These are phyloP conservation scores for Cutaneotrichosporon curvatum DNA, from an alignment of 1,284 basidiomycete genomes.

Conservation along the genomic window DNA sequence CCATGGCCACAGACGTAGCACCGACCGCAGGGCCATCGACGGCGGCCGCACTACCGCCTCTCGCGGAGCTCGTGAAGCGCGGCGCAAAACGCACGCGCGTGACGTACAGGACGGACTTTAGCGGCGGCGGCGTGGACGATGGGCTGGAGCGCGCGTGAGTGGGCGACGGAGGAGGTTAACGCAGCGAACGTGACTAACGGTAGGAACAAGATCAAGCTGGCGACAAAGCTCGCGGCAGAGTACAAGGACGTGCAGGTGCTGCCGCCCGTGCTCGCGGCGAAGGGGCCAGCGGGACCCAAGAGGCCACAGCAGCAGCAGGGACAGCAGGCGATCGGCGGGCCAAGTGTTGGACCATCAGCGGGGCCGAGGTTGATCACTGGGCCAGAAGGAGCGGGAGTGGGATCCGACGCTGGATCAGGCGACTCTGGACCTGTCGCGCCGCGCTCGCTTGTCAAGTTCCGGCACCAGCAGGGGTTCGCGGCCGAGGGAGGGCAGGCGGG, in stretches of 20 bases:
- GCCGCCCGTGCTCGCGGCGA: conserved; percentile 69
- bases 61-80: conserved; percentile 43
- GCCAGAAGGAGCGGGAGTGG: neutral
- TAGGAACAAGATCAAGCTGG: conserved; percentile 49
- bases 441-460: conserved; percentile 42
- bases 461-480: conserved; percentile 45
- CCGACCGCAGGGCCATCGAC: conserved; percentile 24
- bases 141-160: conserved; percentile 43
- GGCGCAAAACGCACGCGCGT: conserved; percentile 47
- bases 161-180: neutral
- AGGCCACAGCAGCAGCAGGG: conserved; percentile 43
- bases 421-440: conserved; percentile 11
- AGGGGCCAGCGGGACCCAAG: conserved; percentile 66
- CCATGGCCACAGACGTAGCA: conserved; percentile 21
- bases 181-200: neutral
- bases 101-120: conserved; percentile 43
- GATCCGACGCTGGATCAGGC: neutral
- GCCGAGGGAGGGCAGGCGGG: conserved; percentile 43
- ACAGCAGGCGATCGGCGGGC: conserved; percentile 53
- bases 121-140: conserved; percentile 27
- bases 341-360: conserved; percentile 54
- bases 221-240: conserved; percentile 70
- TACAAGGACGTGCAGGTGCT: conserved; percentile 80
- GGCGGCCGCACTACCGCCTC: conserved; percentile 25
- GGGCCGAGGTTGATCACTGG: conserved; percentile 9